Evolutionary conservation across 116 monocot species (phyloP).

Genomic region (Papilionanthe hybrid): DNA sequence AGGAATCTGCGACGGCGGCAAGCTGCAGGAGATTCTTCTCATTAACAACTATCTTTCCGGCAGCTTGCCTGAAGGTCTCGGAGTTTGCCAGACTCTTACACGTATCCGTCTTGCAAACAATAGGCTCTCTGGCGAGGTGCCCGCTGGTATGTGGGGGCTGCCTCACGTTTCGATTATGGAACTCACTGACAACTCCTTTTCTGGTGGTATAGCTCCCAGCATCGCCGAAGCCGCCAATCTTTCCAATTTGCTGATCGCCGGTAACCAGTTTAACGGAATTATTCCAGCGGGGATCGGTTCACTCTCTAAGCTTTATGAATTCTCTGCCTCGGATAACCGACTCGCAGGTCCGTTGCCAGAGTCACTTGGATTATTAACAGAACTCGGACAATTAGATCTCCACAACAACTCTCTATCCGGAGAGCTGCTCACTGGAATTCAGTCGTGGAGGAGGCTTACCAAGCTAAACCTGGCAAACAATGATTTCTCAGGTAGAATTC

Average conservation of each 20-base stretch:
- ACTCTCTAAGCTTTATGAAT: slow-evolving; percentile 24
- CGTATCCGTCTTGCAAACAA: slow-evolving; percentile 65
- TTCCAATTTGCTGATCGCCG: slow-evolving; percentile 47
- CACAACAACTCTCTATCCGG: slow-evolving; percentile 19
- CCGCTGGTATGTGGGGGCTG: slow-evolving; percentile 59
- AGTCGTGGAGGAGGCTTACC: slow-evolving; percentile 19
- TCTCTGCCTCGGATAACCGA: no score
- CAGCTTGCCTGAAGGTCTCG: slow-evolving; percentile 40
- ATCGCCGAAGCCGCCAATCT: slow-evolving; percentile 55
- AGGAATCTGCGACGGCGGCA: slow-evolving; percentile 54
- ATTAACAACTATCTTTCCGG: slow-evolving; percentile 63
- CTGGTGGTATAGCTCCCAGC: slow-evolving; percentile 49
- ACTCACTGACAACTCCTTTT: slow-evolving; percentile 46
- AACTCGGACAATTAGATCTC: slow-evolving; percentile 12
- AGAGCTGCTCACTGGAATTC: slow-evolving; percentile 13
- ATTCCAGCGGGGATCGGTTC: slow-evolving; percentile 36
- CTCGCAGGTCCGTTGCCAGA: no score
- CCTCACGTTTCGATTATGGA: slow-evolving; percentile 63
- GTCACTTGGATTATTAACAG: not conserved
- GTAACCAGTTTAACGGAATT: slow-evolving; percentile 54
- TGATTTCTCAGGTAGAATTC: slow-evolving; percentile 39
- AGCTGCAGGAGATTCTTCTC: slow-evolving; percentile 46
- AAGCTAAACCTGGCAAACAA: slow-evolving; percentile 60
- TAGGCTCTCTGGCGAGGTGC: slow-evolving; percentile 52
- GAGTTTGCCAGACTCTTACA: slow-evolving; percentile 37